Evolutionary conservation across 2,329 filamentous ascomycete genomes (phyloP).

Genomic region (Trichoderma koningii): DNA sequence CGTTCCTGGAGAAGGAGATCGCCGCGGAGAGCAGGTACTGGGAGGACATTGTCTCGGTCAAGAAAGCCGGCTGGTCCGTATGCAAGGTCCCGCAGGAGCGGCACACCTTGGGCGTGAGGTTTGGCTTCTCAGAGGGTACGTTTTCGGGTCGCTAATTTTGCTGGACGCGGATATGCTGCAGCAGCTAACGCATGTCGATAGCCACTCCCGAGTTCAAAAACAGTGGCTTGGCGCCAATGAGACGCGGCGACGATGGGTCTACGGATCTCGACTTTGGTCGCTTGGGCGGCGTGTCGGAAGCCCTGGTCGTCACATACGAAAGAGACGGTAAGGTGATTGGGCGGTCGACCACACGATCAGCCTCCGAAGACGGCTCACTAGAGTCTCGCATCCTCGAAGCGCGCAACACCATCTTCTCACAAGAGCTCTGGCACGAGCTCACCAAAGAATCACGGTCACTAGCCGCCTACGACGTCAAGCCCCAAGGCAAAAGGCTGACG

Average conservation of each 20-base stretch:
- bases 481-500: slow-evolving; percentile 59
- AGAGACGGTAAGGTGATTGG: slow-evolving; percentile 61
- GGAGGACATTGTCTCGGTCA: slow-evolving; percentile 80
- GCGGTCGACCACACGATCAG: slow-evolving; percentile 52
- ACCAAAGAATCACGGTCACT: slow-evolving; percentile 77
- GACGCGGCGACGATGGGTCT: slow-evolving; percentile 71
- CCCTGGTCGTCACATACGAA: slow-evolving; percentile 68
- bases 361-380: slow-evolving; percentile 56
- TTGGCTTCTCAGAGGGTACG: slow-evolving; percentile 79
- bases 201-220: slow-evolving; percentile 61
- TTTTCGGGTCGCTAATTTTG: neutral
- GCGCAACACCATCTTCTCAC: slow-evolving; percentile 75
- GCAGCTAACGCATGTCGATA: slow-evolving; percentile 37
- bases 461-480: slow-evolving; percentile 68
- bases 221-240: slow-evolving; percentile 78
- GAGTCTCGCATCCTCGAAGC: slow-evolving; percentile 72
- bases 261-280: slow-evolving; percentile 70
- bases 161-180: neutral
- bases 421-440: slow-evolving; percentile 90
- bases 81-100: slow-evolving; percentile 73
- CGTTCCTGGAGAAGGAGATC: slow-evolving; percentile 74
- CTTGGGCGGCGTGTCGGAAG: slow-evolving; percentile 54
- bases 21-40: slow-evolving; percentile 83
- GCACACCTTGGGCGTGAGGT: slow-evolving; percentile 79
- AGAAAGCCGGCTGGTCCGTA: slow-evolving; percentile 82